These are phyloP conservation scores for Lolium multiflorum DNA, from an alignment of 176 grass and related monocot genomes.

Conservation along the genomic window DNA sequence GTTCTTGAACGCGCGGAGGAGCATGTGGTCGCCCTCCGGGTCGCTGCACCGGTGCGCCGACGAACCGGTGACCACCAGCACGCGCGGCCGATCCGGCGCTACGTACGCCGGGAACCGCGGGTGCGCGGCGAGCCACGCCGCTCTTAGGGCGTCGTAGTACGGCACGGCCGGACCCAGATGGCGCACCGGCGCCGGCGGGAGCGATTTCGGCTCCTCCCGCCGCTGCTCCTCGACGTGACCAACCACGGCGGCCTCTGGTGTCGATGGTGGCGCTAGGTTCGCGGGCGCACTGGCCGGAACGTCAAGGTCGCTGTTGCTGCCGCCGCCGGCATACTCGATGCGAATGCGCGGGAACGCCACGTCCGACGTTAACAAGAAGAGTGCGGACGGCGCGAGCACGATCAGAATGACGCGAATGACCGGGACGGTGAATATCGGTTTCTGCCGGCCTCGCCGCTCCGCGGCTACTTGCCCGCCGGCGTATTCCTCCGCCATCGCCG, in stretches of 20 bases:
- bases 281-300: not conserved
- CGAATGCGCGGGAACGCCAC: conserved; percentile 47
- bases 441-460: conserved; percentile 24
- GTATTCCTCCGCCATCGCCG: conserved; percentile 23
- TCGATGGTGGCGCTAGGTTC: not conserved
- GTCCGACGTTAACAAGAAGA: conserved; percentile 48
- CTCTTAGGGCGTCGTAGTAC: conserved; percentile 61
- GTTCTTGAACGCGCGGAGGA: conserved; percentile 84
- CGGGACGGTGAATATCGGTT: not conserved
- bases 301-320: not conserved
- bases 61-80: conserved; percentile 82
- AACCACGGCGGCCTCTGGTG: not conserved
- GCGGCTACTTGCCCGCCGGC: not conserved
- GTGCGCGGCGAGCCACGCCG: conserved; percentile 65
- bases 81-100: conserved; percentile 54
- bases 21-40: conserved; percentile 70
- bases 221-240: not conserved
- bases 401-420: conserved; percentile 27
- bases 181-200: conserved; percentile 35
- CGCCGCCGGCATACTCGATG: conserved; percentile 36
- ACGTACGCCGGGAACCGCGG: conserved; percentile 55
- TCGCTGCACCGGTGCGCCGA: conserved; percentile 60
- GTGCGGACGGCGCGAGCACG: conserved; percentile 34
- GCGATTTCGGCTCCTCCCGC: not conserved
- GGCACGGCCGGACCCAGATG: conserved; percentile 62